Evolutionary conservation across 352 stramenopile genomes (phyloP).

Genomic region (Phytophthora sojae): DNA sequence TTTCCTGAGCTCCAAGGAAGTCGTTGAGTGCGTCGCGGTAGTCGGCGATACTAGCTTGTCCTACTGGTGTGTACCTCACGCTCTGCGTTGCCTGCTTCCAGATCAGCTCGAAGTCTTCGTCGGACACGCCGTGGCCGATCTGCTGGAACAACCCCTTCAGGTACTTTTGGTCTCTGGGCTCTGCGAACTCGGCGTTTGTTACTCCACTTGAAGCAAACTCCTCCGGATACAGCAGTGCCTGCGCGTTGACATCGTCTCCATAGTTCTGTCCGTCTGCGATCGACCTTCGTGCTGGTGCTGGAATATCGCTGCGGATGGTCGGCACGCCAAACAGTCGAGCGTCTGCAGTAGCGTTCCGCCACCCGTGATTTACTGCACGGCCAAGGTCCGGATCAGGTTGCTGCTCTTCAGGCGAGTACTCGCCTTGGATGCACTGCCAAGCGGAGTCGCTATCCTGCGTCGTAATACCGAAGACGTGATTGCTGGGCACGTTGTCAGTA

Average conservation of each 20-base stretch:
- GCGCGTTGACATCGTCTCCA: slow-evolving; percentile 82
- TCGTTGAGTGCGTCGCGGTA: slow-evolving; percentile 82
- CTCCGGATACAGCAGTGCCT: slow-evolving; percentile 88
- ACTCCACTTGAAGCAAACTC: slow-evolving; percentile 85
- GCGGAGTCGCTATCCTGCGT: slow-evolving; percentile 63
- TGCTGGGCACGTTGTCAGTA: slow-evolving; percentile 41
- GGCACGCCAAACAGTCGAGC: slow-evolving; percentile 82
- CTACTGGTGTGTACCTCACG: slow-evolving; percentile 52
- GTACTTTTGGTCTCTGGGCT: slow-evolving; percentile 64
- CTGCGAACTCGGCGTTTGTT: slow-evolving; percentile 84
- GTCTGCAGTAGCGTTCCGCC: slow-evolving; percentile 77
- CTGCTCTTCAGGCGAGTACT: slow-evolving; percentile 85
- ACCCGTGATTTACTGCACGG: slow-evolving; percentile 82
- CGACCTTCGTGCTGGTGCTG: slow-evolving; percentile 67
- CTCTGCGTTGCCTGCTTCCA: slow-evolving; percentile 63
- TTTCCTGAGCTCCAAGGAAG: slow-evolving; percentile 63
- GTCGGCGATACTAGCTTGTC: slow-evolving; percentile 64
- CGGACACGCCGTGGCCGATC: slow-evolving; percentile 67
- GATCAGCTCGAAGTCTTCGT: slow-evolving; percentile 76
- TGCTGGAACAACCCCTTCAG: slow-evolving; percentile 72
- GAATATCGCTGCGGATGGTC: slow-evolving; percentile 88
- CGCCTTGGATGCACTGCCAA: slow-evolving; percentile 83
- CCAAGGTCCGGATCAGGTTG: slow-evolving; percentile 87
- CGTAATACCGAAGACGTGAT: slow-evolving; percentile 74
- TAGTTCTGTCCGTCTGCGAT: slow-evolving; percentile 94